A percentile compares a stretch with the other conserved stretches of the same genome.
Conservation (phyloP, 306 rosid species). For the Vicia faba region DNA sequence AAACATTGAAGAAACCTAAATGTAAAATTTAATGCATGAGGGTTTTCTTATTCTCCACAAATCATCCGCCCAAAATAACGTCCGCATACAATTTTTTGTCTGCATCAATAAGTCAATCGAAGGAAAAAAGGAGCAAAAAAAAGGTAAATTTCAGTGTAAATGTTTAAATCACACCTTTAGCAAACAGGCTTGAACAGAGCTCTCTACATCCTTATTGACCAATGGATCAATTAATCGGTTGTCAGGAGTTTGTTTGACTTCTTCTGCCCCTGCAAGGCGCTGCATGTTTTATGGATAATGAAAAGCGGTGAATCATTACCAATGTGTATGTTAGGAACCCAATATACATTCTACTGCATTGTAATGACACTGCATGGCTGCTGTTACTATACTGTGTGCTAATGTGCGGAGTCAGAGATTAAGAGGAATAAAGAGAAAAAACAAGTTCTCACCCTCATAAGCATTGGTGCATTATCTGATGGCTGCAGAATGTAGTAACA, state of each 20-base stretch:
- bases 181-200: constrained; percentile 58
- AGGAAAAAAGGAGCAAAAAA: constrained; percentile 11
- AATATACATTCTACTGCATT: constrained; percentile 19
- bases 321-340: constrained; percentile 28
- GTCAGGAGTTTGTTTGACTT: constrained; percentile 54
- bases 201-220: constrained; percentile 56
- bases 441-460: constrained; percentile 58
- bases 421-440: constrained; percentile 28
- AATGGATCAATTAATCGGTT: constrained; percentile 42
- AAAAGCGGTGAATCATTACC: constrained; percentile 19
- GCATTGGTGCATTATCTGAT: constrained; percentile 70
- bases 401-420: constrained; percentile 31
- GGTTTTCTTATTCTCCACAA: constrained; percentile 2
- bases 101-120: constrained; percentile 13
- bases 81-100: constrained; percentile 21
- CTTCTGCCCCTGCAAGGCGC: constrained; percentile 85
- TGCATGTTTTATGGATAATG: constrained; percentile 45
- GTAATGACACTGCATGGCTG: constrained; percentile 24
- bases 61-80: constrained; percentile 20
- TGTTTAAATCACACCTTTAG: constrained; percentile 52
- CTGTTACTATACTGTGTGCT: constrained; percentile 23
- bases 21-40: constrained; percentile 14
- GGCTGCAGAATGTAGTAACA: constrained; percentile 75
- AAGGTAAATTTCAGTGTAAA: not conserved
- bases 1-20: constrained; percentile 18